These are phyloP conservation scores for Gossypium thurberi DNA, from an alignment of 345 rosid genomes.

Conservation along the genomic window DNA sequence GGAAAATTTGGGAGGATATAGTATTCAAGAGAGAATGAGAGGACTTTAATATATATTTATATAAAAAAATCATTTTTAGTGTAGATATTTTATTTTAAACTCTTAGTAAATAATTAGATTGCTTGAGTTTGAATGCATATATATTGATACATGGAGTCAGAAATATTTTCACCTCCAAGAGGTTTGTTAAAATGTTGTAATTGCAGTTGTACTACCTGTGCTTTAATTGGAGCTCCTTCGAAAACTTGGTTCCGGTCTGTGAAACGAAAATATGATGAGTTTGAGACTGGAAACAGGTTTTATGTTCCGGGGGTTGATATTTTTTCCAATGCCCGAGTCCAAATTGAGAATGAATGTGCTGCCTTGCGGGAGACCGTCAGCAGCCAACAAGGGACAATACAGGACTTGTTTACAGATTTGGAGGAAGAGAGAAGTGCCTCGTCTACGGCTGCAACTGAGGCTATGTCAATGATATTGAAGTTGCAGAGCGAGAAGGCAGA, in stretches of 20 bases:
- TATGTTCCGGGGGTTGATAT: constrained; percentile 49
- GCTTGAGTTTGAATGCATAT: constrained; percentile 22
- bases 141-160: constrained; percentile 39
- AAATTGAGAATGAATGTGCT: constrained; percentile 70
- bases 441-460: constrained; percentile 89
- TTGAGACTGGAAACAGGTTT: constrained; percentile 42
- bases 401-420: constrained; percentile 59
- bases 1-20: constrained; percentile 16
- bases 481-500: constrained; percentile 99
- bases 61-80: not conserved
- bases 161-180: constrained; percentile 30
- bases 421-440: constrained; percentile 97
- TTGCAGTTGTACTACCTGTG: constrained; percentile 51
- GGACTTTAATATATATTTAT: not conserved
- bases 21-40: constrained; percentile 18
- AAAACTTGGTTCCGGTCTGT: constrained; percentile 50
- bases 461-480: constrained; percentile 96
- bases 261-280: constrained; percentile 57
- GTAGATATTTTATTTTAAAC: not conserved
- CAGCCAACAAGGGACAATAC: constrained; percentile 67
- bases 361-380: constrained; percentile 70
- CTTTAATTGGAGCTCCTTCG: constrained; percentile 22
- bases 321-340: constrained; percentile 54
- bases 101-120: constrained; percentile 5
- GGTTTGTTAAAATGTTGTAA: constrained; percentile 37